A percentile compares a stretch with the other conserved stretches of the same genome.
These are phyloP conservation scores for Saccharomycopsis microspora DNA, from an alignment of 805 yeast genomes.

Conservation along the genomic window DNA sequence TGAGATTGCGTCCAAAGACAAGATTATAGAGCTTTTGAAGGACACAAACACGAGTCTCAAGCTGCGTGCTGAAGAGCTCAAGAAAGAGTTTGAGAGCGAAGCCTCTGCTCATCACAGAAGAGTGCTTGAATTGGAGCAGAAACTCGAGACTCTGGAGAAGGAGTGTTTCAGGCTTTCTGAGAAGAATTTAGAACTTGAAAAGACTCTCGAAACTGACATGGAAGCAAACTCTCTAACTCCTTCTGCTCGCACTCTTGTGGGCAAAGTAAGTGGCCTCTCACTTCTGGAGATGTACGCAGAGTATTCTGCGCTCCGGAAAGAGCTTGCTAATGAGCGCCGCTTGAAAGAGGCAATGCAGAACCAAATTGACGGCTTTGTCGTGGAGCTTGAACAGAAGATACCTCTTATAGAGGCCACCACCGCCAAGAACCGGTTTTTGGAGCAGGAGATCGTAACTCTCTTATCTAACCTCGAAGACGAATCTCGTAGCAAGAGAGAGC, in stretches of 20 bases:
- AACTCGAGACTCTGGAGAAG: constrained; percentile 8
- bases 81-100: constrained; percentile 24
- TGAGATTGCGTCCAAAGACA: constrained; percentile 52
- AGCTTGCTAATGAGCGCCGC: constrained; percentile 55
- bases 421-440: constrained; percentile 43
- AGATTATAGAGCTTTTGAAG: constrained; percentile 45
- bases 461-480: constrained; percentile 43
- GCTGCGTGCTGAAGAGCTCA: constrained; percentile 42
- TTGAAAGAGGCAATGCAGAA: constrained; percentile 59
- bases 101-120: background rate
- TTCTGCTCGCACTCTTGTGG: constrained; percentile 33
- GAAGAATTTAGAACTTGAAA: constrained; percentile 32
- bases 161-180: constrained; percentile 17
- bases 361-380: constrained; percentile 60
- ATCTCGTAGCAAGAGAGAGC: constrained; percentile 36
- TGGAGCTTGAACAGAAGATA: constrained; percentile 66
- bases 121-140: background rate
- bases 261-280: constrained; percentile 39
- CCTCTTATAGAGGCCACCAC: constrained; percentile 64
- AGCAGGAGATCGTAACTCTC: constrained; percentile 45
- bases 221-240: constrained; percentile 17
- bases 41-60: constrained; percentile 40
- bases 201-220: constrained; percentile 26
- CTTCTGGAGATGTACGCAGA: constrained; percentile 58
- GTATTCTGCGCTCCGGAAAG: constrained; percentile 50